phyloP scores from a whole-genome alignment of 2,329 filamentous ascomycete species.

The Salinomyces thailandicus region DNA sequence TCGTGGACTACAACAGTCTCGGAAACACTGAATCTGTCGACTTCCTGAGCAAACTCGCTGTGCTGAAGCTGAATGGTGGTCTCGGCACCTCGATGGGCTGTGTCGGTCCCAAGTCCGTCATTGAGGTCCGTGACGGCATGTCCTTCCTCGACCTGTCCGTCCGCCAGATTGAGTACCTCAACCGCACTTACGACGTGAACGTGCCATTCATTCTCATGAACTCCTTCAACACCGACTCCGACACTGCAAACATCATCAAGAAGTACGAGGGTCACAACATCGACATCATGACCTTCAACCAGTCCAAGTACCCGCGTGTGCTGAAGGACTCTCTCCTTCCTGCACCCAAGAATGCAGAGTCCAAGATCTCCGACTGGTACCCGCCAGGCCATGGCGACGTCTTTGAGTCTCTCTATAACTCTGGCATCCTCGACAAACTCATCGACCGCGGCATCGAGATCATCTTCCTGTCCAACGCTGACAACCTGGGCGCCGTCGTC shows the following conservation, averaged over 20 bases:
- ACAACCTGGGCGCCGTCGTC: slow-evolving; percentile 95
- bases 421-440: slow-evolving; percentile 92
- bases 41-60: slow-evolving; percentile 94
- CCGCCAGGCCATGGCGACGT: slow-evolving; percentile 98
- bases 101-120: slow-evolving; percentile 97
- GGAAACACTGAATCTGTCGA: slow-evolving; percentile 81
- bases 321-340: slow-evolving; percentile 96
- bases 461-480: slow-evolving; percentile 97
- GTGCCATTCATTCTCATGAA: slow-evolving; percentile 99
- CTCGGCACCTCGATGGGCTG: slow-evolving; percentile 99
- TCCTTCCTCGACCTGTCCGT: slow-evolving; percentile 98
- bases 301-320: slow-evolving; percentile 95
- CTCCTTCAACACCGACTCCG: slow-evolving; percentile 99
- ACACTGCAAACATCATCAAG: slow-evolving; percentile 99
- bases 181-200: slow-evolving; percentile 94
- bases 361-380: slow-evolving; percentile 93
- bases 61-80: slow-evolving; percentile 98
- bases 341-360: slow-evolving; percentile 80
- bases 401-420: slow-evolving; percentile 99
- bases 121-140: slow-evolving; percentile 99
- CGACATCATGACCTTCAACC: slow-evolving; percentile 99
- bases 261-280: slow-evolving; percentile 99
- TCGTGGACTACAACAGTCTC: slow-evolving; percentile 87
- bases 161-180: slow-evolving; percentile 97
- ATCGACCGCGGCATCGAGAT: slow-evolving; percentile 92